phyloP scores from a whole-genome alignment of 257 asterid species.

The Galeopsis tetrahit region DNA sequence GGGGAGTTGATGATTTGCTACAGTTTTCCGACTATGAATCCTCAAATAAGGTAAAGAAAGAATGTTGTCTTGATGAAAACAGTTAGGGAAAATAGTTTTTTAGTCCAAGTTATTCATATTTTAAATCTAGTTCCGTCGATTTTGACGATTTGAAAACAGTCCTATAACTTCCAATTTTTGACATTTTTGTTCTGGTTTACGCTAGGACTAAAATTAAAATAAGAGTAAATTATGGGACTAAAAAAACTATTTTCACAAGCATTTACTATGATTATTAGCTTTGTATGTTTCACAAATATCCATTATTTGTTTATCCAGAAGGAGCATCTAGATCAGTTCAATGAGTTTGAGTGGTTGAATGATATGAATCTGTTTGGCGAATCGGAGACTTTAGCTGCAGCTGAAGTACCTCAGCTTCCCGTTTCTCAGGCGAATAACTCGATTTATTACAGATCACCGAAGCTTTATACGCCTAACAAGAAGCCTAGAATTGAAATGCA shows the following conservation, averaged over 20 bases:
- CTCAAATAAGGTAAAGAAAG: slow-evolving; percentile 56
- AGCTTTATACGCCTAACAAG: slow-evolving; percentile 58
- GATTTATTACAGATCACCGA: slow-evolving; percentile 43
- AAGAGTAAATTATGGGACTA: no score
- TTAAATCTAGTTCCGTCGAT: neutral
- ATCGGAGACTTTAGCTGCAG: slow-evolving; percentile 59
- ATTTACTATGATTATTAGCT: neutral
- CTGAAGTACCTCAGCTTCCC: slow-evolving; percentile 88
- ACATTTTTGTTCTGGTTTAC: neutral
- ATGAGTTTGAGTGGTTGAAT: slow-evolving; percentile 77
- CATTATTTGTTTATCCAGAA: slow-evolving; percentile 47
- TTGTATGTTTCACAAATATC: neutral
- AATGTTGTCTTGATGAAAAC: neutral
- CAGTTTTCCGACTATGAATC: slow-evolving; percentile 75
- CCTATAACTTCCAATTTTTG: neutral
- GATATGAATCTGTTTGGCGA: slow-evolving; percentile 72
- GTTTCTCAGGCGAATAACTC: slow-evolving; percentile 49
- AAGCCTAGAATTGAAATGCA: slow-evolving; percentile 66
- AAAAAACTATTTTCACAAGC: no score
- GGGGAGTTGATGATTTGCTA: slow-evolving; percentile 86
- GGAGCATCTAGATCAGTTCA: slow-evolving; percentile 76
- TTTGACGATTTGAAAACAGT: no score
- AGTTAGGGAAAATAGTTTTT: neutral
- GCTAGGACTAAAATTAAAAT: no score
- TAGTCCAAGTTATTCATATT: no score